Percentiles rank a stretch among this genome's conserved stretches.
Conservation (phyloP, 192 early-diverging fungal genomes). For the Martensiomyces pterosporus region DNA sequence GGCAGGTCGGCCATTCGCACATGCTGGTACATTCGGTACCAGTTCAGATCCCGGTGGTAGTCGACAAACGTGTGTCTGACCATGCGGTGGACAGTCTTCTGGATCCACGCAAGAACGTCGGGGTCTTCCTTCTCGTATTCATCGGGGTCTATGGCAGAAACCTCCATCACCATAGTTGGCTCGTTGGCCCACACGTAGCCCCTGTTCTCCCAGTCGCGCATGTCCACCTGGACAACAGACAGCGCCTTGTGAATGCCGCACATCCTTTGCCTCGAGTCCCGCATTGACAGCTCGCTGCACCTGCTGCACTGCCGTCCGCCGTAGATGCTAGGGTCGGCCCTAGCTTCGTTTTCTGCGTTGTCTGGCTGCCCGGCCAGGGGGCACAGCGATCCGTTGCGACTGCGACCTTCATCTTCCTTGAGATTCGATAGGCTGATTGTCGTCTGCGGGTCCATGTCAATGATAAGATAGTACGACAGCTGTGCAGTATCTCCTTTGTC, state of each 20-base stretch:
- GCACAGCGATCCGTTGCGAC: constrained; percentile 43
- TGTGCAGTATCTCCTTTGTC: constrained; percentile 7
- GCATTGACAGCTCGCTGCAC: constrained; percentile 14
- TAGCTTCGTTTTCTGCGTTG: not conserved
- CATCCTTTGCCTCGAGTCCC: constrained; percentile 3
- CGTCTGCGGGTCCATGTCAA: constrained; percentile 51
- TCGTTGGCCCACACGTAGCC: constrained; percentile 47
- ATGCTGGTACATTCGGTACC: constrained; percentile 43
- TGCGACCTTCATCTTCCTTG: constrained; percentile 15
- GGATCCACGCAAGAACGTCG: constrained; percentile 40
- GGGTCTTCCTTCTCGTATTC: constrained; percentile 49
- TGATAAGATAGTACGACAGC: constrained; percentile 41
- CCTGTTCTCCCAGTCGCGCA: constrained; percentile 52
- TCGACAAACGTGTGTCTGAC: constrained; percentile 25
- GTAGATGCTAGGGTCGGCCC: not conserved
- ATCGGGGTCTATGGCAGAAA: constrained; percentile 36
- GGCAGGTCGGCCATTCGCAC: constrained; percentile 44
- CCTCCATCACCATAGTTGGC: constrained; percentile 48
- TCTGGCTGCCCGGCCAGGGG: constrained; percentile 6
- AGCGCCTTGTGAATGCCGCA: constrained; percentile 40
- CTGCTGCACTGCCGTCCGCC: constrained; percentile 22
- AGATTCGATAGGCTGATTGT: constrained; percentile 28
- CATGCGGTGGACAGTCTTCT: constrained; percentile 29
- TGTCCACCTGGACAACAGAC: constrained; percentile 31
- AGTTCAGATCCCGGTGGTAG: constrained; percentile 51